phyloP scores from a whole-genome alignment of 768 basidiomycete genomes.

The Agrocybe praecox region DNA sequence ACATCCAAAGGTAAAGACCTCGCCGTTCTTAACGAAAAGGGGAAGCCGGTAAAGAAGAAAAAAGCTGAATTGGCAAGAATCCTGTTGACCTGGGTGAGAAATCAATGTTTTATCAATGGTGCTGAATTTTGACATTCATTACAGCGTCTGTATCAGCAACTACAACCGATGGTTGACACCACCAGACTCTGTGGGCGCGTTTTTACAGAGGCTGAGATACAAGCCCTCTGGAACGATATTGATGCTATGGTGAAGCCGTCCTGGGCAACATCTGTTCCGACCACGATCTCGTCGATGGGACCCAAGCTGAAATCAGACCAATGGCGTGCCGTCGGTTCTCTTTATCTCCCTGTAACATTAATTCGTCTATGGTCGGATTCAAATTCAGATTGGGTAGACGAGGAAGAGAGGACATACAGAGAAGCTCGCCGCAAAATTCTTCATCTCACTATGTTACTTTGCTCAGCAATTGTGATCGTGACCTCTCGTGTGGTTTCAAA shows the following conservation, averaged over 20 bases:
- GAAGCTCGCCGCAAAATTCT: not conserved
- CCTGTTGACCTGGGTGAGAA: too few species aligned
- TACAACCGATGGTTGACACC: too few species aligned
- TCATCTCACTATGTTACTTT: slow-evolving; percentile 11
- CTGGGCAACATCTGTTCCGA: slow-evolving; percentile 3
- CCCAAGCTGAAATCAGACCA: slow-evolving; percentile 10
- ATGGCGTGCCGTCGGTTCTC: not conserved
- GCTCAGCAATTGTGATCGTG: slow-evolving; percentile 2
- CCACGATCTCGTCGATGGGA: not conserved
- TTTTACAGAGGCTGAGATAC: not conserved
- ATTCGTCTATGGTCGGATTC: not conserved
- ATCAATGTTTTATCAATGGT: too few species aligned
- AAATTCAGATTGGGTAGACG: too few species aligned
- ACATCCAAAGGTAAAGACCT: not conserved
- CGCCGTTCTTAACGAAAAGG: too few species aligned
- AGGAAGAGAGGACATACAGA: not conserved
- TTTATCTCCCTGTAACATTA: slow-evolving; percentile 6
- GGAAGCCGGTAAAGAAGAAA: too few species aligned
- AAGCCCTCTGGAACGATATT: not conserved
- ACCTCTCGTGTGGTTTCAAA: slow-evolving; percentile 2
- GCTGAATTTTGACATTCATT: too few species aligned
- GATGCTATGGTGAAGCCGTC: slow-evolving; percentile 3
- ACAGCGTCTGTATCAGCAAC: too few species aligned
- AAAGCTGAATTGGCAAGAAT: too few species aligned
- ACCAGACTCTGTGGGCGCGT: not conserved